Base-by-base conservation (phyloP, 2,329 filamentous ascomycete species). In the Aureobasidium mangrovei region DNA sequence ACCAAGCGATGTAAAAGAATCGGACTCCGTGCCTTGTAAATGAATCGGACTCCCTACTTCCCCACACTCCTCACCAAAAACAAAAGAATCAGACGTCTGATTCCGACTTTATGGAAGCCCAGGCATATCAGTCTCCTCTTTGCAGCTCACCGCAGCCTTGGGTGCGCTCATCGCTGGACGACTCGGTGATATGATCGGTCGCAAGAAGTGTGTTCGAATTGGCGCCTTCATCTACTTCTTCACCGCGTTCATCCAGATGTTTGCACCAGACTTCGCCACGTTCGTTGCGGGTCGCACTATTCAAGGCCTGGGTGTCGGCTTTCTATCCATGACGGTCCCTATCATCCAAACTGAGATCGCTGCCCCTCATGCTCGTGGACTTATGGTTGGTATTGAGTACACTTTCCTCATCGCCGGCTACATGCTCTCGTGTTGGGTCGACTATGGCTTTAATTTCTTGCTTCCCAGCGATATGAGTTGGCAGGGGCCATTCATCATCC, bases 311-410 rank as follows among this genome's bases (percentile, higher is more conserved):
- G 71, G 71, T 44, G 71, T 73, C 9, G 71, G 71, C 58, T 65
- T 69, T 24, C 60, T 73, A 26, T 73, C 71, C 29, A 72, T 70
- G 44, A 74, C 73, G 32, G 73, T 75, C 1, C 73, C 73, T 4
- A 70, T 74, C 35, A 74, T 74, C 59, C 73, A 75, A 60, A 74
- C 72, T 8, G 73, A 75, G 57, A 75, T 74, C 63, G 95, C 91
- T 36, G 91, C 91, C 42, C 88, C 91, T 3, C 91, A 97, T 66
- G 95, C 94, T 69, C 81, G 91, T 63, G 91, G 91, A 57, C 91
- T 91, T 70, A 78, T 97, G 59, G 91, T 91, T 27, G 95, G 91
- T 69, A 95, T 97, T 61, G 91, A 97, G 69, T 96, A 96, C 65
- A 91, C 91, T 0, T 90, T 91, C 56, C 95, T 96, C 70, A 94